Evolutionary conservation across 352 stramenopile species (phyloP), one percentile per base, ranked within the genome.

Genomic region (Phytophthora boehmeriae): DNA sequence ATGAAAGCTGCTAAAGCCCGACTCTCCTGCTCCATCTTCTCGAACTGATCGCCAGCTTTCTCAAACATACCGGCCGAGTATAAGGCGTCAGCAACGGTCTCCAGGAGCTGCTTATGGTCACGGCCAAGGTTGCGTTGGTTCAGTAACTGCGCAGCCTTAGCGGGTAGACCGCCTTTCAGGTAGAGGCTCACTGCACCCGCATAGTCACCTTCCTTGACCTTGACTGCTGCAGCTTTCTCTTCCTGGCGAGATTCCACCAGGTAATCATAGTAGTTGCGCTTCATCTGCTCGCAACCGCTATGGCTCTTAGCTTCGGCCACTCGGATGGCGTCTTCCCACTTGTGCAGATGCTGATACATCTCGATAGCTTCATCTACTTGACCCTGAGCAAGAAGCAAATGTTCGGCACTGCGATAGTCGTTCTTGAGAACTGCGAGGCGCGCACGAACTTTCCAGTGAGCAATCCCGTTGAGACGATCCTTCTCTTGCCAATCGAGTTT

Each of bases 321-420:
- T 27, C 83, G 81, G 54, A 98, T 96, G n/a, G 95, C 93, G 48
- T 98, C 92, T 68, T 98, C 93, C 80, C 89, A 98, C 66, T 97
- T 93, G 59, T 98, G 90, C 46, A 98, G 60, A 27, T 95, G 83
- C 71, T 98, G 89, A 68, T 98, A 98, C 93, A 98, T 98, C 28
- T 93, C 77, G 48, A 98, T 98, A 10, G 92, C 91, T 27, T 98
- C 95, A 48, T 98, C 91, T 16, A 97, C 66, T 73, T 97, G 91
- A 30, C 84, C 83, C 58, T 98, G 92, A 0, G 89, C 88, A 16
- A 98, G 73, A 38, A 98, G 65, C 32, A 98, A 84, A 58, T 96
- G 83, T 75, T 98, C 95, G 3, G 95, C 93, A 38, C 82, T 87
- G 23, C 85, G 77, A 47, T 97, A 93, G 68, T 98, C 90, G 63